Evolutionary conservation across 768 basidiomycete genomes (phyloP), one percentile per base, ranked within the genome.

Genomic region (Lentinus tigrinus): DNA sequence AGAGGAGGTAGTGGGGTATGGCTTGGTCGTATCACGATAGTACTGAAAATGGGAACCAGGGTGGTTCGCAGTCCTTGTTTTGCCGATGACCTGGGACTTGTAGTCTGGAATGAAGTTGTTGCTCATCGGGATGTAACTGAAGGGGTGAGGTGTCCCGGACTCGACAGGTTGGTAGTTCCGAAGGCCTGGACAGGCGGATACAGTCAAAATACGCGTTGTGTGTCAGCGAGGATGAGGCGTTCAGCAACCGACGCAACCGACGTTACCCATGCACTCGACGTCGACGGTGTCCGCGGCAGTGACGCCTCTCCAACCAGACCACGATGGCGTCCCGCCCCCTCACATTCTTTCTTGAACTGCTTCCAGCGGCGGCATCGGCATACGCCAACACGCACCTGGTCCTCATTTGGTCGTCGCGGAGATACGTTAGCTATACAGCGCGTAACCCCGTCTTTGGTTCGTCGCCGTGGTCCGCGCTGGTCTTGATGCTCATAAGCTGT

Each of bases 401-500:
- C 14, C 70, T 92, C 2, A 81, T 82, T 11, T 92, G 91, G 89
- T 83, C 89, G 1, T 88, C 88, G 23, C 74, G 80, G 42, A 78
- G 76, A 89, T 88, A 68, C n/a, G 63, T n/a, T n/a, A n/a, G n/a
- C 21, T 38, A 39, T 28, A 14, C 5, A 21, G 10, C 5, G 14
- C 6, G 14, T 3, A 9, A 40, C 27, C n/a, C 17, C 24, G 47
- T 19, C 19, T 24, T 11, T 27, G 5, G 39, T 31, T 46, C n/a
- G 14, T 43, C 97, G 3, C 90, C 91, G 57, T 91, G 82, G 23
- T 88, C 92, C 17, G 82, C 81, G 48, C 81, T 82, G 8, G 93
- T 98, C 75, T 98, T 97, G 57, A 99, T 96, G 37, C 93, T 95
- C 97, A 99, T 99, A 47, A 98, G 83, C 94, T 97, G 44, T 34